Evolutionary conservation across 495 filamentous ascomycete species (phyloP).

Genomic region (Penicillium fimorum): DNA sequence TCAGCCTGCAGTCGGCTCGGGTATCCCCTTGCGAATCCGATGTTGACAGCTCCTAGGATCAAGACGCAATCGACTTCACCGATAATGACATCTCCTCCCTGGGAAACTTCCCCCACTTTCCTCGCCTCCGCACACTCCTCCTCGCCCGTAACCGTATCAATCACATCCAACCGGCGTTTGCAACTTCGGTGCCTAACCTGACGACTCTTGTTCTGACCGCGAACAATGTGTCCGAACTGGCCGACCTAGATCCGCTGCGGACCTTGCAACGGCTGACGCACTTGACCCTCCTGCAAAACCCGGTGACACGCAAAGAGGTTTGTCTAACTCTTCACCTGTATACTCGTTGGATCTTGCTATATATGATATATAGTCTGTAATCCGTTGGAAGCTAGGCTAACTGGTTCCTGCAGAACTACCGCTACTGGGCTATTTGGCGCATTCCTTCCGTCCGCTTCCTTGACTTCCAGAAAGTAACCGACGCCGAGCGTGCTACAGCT

Average conservation of each 20-base stretch:
- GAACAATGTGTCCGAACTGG: constrained; percentile 74
- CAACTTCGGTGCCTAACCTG: constrained; percentile 73
- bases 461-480: constrained; percentile 89
- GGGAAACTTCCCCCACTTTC: constrained; percentile 91
- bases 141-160: constrained; percentile 85
- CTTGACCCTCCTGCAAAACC: constrained; percentile 80
- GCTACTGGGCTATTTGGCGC: constrained; percentile 86
- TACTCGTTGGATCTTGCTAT: not conserved
- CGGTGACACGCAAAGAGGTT: constrained; percentile 90
- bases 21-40: not conserved
- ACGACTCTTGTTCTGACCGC: constrained; percentile 72
- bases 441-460: constrained; percentile 83
- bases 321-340: constrained; percentile 22
- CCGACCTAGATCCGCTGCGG: constrained; percentile 83
- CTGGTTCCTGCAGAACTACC: constrained; percentile 67
- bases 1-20: not conserved
- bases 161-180: constrained; percentile 71
- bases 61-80: constrained; percentile 96
- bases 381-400: constrained; percentile 6
- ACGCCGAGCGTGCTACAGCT: constrained; percentile 73
- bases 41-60: constrained; percentile 49
- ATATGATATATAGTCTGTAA: not conserved
- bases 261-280: constrained; percentile 69
- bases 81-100: constrained; percentile 93
- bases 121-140: constrained; percentile 80